Conservation (phyloP, 2,329 filamentous ascomycete species). For the Alternaria arbusti region DNA sequence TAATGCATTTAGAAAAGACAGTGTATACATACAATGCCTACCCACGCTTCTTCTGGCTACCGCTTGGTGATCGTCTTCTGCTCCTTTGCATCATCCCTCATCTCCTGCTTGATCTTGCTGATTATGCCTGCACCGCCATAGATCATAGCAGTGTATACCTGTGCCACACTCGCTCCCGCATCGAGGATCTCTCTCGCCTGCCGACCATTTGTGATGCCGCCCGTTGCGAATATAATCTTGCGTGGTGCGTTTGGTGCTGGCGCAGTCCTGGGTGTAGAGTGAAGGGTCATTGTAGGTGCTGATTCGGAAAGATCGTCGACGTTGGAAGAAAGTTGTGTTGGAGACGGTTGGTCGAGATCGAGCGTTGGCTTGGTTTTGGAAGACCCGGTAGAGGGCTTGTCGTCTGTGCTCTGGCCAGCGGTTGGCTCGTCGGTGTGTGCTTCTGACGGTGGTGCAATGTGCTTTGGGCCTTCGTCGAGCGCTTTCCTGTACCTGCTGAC, state of each 20-base stretch:
- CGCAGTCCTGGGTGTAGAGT: constrained; percentile 24
- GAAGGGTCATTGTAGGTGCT: constrained; percentile 32
- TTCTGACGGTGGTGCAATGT: constrained; percentile 13
- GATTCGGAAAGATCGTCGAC: constrained; percentile 40
- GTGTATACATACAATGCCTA: background rate
- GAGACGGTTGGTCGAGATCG: constrained; percentile 23
- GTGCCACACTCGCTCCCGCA: constrained; percentile 87
- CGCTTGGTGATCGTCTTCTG: constrained; percentile 27
- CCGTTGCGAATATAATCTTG: constrained; percentile 92
- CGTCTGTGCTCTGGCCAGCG: constrained; percentile 14
- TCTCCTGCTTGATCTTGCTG: constrained; percentile 59
- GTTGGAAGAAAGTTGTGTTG: constrained; percentile 28
- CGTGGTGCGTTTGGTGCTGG: constrained; percentile 45
- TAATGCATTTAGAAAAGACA: background rate
- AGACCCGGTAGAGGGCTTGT: constrained; percentile 10
- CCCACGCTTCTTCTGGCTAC: background rate
- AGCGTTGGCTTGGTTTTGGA: constrained; percentile 25
- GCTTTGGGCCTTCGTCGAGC: constrained; percentile 54
- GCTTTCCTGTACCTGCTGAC: constrained; percentile 76
- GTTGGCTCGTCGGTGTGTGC: constrained; percentile 12
- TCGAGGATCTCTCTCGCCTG: constrained; percentile 83
- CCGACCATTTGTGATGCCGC: constrained; percentile 86
- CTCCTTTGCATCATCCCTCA: constrained; percentile 51
- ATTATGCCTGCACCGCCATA: constrained; percentile 69
- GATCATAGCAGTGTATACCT: constrained; percentile 83